phyloP scores from a whole-genome alignment of 352 stramenopile genomes.

The Pythium brachiatum region DNA sequence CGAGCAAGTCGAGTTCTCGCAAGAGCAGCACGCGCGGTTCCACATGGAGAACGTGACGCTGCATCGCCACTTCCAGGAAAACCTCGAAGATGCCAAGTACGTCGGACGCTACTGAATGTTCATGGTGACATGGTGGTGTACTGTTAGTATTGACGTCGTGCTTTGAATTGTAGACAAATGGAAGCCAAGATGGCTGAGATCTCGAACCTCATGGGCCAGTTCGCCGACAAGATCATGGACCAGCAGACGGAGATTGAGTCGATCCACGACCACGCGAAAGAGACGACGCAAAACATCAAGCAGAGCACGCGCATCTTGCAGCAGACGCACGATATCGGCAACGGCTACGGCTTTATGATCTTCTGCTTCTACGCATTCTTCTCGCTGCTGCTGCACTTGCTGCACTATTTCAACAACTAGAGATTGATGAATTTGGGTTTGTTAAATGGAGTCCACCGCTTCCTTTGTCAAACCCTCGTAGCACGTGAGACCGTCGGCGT shows the following conservation, averaged over 20 bases:
- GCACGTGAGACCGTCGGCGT: slow-evolving; percentile 93
- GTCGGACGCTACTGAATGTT: slow-evolving; percentile 5
- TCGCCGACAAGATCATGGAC: slow-evolving; percentile 82
- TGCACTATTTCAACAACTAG: slow-evolving; percentile 84
- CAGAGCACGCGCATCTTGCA: slow-evolving; percentile 80
- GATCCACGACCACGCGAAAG: slow-evolving; percentile 67
- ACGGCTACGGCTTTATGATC: slow-evolving; percentile 82
- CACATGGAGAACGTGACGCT: slow-evolving; percentile 71
- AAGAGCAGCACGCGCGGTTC: slow-evolving; percentile 61
- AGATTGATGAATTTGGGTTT: neutral
- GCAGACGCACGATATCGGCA: slow-evolving; percentile 69
- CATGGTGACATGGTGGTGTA: too few species aligned
- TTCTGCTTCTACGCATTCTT: slow-evolving; percentile 83
- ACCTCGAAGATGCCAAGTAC: slow-evolving; percentile 82
- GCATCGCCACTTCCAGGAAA: slow-evolving; percentile 84
- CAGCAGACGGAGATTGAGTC: slow-evolving; percentile 78
- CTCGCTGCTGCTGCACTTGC: slow-evolving; percentile 62
- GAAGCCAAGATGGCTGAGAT: slow-evolving; percentile 86
- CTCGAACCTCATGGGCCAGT: slow-evolving; percentile 82
- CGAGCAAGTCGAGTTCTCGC: slow-evolving; percentile 56
- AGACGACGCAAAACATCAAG: slow-evolving; percentile 70
- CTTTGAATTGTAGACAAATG: slow-evolving; percentile 51
- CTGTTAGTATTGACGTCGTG: neutral
- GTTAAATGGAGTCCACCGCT: slow-evolving; percentile 75
- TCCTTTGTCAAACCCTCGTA: slow-evolving; percentile 92